Percentiles rank a stretch among this genome's conserved stretches.
Conservation (phyloP, 768 basidiomycete species). For the Termitomyces heimii region DNA sequence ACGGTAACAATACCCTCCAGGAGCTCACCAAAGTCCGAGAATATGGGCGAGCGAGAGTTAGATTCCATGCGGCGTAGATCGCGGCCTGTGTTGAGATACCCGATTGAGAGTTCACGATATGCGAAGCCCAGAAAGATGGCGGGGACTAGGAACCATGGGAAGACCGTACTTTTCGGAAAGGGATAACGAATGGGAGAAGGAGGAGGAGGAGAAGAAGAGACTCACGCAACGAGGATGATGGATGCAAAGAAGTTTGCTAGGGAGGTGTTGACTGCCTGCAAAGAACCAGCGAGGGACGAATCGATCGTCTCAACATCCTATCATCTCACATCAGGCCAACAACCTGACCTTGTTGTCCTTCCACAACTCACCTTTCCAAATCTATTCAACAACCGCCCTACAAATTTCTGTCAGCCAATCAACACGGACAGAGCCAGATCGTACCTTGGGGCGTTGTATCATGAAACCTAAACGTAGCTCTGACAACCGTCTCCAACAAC, state of each 20-base stretch:
- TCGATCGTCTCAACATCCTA: slow-evolving; percentile 88
- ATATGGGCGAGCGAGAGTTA: slow-evolving; percentile 79
- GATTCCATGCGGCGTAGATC: slow-evolving; percentile 90
- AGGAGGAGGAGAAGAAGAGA: slow-evolving; percentile 3
- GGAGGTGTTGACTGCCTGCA: slow-evolving; percentile 74
- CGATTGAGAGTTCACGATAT: slow-evolving; percentile 65
- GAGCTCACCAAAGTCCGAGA: slow-evolving; percentile 76
- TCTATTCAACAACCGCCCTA: slow-evolving; percentile 81
- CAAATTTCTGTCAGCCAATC: background rate
- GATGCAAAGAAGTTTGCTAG: slow-evolving; percentile 75
- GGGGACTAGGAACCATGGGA: slow-evolving; percentile 81
- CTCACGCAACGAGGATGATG: slow-evolving; percentile 64
- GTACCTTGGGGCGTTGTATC: slow-evolving; percentile 77
- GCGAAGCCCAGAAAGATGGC: slow-evolving; percentile 66
- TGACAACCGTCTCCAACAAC: slow-evolving; percentile 64
- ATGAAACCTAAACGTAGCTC: slow-evolving; percentile 81
- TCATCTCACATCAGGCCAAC: background rate
- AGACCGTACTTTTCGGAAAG: slow-evolving; percentile 43
- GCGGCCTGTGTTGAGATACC: slow-evolving; percentile 74
- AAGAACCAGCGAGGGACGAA: slow-evolving; percentile 55
- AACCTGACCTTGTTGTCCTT: background rate
- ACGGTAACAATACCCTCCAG: slow-evolving; percentile 91
- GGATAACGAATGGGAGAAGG: background rate
- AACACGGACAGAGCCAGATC: background rate
- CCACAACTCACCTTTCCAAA: slow-evolving; percentile 53